These are phyloP conservation scores for Parasitella parasitica DNA, from an alignment of 371 early-diverging fungal genomes.

Conservation along the genomic window DNA sequence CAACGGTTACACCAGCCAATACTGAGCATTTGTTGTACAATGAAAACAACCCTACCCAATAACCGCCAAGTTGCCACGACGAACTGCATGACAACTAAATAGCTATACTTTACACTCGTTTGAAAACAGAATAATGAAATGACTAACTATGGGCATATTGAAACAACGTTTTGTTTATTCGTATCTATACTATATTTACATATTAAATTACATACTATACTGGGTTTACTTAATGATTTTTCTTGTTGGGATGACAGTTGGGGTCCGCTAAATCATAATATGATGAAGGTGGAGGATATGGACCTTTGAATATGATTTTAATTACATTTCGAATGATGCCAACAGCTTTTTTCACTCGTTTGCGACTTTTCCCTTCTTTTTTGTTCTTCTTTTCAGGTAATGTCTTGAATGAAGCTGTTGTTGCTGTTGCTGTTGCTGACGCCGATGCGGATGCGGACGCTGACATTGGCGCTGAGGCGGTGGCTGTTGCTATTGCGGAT, in stretches of 20 bases:
- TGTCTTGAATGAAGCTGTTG: not conserved
- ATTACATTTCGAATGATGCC: conserved; percentile 12
- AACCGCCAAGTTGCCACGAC: no score
- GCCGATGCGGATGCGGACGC: not conserved
- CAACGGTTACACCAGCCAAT: no score
- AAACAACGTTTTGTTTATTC: no score
- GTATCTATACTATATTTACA: not conserved
- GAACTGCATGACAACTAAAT: no score
- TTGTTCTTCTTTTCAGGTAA: not conserved
- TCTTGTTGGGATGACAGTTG: not conserved
- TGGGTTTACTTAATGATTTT: not conserved
- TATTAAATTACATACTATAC: not conserved
- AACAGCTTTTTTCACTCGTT: not conserved
- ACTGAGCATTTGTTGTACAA: no score
- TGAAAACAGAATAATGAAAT: no score
- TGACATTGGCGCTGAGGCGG: no score
- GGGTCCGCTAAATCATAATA: conserved; percentile 4
- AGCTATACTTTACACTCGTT: no score
- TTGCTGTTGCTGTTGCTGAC: not conserved
- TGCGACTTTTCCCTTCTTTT: not conserved
- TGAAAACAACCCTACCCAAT: no score
- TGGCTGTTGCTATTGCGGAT: not conserved
- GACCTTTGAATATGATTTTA: conserved; percentile 29
- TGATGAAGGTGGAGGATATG: conserved; percentile 35
- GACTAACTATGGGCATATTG: no score